These are phyloP conservation scores for Geosmithia putterillii DNA, from an alignment of 2,329 filamentous ascomycete genomes.

Conservation along the genomic window DNA sequence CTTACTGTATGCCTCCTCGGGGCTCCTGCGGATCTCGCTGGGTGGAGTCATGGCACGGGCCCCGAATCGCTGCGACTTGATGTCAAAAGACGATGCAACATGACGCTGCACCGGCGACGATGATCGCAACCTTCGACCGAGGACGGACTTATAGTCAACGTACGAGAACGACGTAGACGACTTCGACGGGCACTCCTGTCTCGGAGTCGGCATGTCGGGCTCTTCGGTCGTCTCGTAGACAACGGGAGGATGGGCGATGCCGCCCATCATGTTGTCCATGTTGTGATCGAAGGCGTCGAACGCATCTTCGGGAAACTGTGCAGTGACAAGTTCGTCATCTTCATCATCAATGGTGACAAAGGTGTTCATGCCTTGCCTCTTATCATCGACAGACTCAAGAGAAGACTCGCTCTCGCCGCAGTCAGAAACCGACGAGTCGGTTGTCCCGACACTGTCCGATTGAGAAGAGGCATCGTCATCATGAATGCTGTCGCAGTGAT, in stretches of 20 bases:
- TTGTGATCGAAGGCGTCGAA: conserved; percentile 18
- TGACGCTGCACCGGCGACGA: conserved; percentile 13
- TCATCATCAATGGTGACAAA: conserved; percentile 12
- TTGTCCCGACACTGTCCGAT: conserved; percentile 29
- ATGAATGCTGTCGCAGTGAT: conserved; percentile 15
- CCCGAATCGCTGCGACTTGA: conserved; percentile 11
- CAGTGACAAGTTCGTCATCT: conserved; percentile 22
- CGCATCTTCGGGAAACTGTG: conserved; percentile 26
- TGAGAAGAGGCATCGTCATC: conserved; percentile 31
- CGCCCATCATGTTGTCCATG: conserved; percentile 5
- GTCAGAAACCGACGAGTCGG: conserved; percentile 32
- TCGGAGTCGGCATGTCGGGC: conserved; percentile 31
- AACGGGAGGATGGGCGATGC: too few relatives aligned
- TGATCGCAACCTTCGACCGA: conserved; percentile 19
- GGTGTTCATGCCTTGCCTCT: conserved; percentile 10
- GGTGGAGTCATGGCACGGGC: conserved; percentile 3
- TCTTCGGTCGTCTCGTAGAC: conserved; percentile 21
- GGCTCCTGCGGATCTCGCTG: conserved; percentile 27
- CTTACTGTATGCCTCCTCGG: conserved; percentile 30
- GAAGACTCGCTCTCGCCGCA: conserved; percentile 25
- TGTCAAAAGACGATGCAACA: too few relatives aligned
- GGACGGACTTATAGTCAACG: conserved; percentile 20
- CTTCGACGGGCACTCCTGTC: conserved; percentile 18
- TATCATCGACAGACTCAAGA: conserved; percentile 16
- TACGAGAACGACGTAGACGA: conserved; percentile 11